A percentile compares a stretch with the other conserved stretches of the same genome.
Evolutionary conservation across 73 alveolate genomes (phyloP).

Genomic region (Stentor coeruleus): DNA sequence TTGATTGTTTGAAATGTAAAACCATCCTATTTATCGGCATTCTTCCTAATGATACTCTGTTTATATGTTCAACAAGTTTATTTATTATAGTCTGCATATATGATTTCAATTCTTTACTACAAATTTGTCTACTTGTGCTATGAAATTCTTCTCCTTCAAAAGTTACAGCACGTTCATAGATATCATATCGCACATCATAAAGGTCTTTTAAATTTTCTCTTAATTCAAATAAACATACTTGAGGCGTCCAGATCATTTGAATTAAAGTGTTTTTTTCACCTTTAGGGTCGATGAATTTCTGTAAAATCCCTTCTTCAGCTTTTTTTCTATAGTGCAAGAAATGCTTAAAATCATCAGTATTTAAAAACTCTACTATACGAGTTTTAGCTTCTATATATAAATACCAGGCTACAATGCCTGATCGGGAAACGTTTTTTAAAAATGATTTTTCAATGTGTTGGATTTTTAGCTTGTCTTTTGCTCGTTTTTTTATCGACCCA

Average conservation of each 20-base stretch:
- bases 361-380: constrained; percentile 67
- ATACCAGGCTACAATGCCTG: constrained; percentile 45
- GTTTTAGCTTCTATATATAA: constrained; percentile 45
- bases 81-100: constrained; percentile 66
- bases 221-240: constrained; percentile 61
- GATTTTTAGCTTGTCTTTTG: constrained; percentile 61
- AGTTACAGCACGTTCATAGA: constrained; percentile 67
- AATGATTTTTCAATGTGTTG: constrained; percentile 64
- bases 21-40: constrained; percentile 72
- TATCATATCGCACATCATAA: constrained; percentile 45
- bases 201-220: constrained; percentile 62
- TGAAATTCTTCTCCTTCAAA: constrained; percentile 82
- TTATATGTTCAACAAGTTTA: constrained; percentile 67
- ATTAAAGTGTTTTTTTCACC: constrained; percentile 61
- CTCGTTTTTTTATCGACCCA: constrained; percentile 67
- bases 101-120: constrained; percentile 64
- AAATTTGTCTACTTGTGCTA: constrained; percentile 50
- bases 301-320: constrained; percentile 67
- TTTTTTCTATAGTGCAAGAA: constrained; percentile 62
- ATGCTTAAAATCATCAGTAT: constrained; percentile 52
- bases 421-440: constrained; percentile 38
- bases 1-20: constrained; percentile 64
- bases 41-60: constrained; percentile 59
- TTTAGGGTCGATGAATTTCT: constrained; percentile 75
- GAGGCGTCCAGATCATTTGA: constrained; percentile 77